phyloP scores from a whole-genome alignment of 768 basidiomycete genomes.

The Collybiopsis luxurians region DNA sequence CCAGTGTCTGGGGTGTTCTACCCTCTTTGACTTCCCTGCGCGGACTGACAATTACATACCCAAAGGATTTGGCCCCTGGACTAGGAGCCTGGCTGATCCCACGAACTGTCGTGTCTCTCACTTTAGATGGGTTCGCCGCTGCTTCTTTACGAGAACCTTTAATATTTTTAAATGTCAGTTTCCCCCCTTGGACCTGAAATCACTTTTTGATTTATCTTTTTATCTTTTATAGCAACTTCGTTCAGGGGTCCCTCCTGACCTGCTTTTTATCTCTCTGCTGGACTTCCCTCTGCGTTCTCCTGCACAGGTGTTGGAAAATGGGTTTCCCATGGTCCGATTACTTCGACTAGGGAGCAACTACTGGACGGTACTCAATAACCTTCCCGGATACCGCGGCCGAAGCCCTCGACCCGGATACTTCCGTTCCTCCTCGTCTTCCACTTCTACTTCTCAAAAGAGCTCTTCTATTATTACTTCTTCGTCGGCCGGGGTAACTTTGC shows the following conservation, averaged over 20 bases:
- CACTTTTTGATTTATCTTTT: background rate
- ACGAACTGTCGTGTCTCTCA: constrained; percentile 44
- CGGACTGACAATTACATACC: constrained; percentile 61
- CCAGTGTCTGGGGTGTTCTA: constrained; percentile 69
- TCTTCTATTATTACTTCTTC: background rate
- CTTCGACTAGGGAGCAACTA: constrained; percentile 51
- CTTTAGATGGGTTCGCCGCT: constrained; percentile 35
- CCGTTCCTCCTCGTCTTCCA: background rate
- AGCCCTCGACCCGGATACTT: background rate
- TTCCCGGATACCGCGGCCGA: constrained; percentile 5
- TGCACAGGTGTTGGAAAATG: constrained; percentile 47
- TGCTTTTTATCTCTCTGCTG: constrained; percentile 56
- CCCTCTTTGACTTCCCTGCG: constrained; percentile 52
- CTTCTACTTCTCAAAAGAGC: background rate
- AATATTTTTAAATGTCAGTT: constrained; percentile 40
- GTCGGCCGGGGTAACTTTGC: background rate
- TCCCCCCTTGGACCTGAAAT: background rate
- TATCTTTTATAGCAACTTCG: constrained; percentile 50
- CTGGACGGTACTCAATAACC: constrained; percentile 43
- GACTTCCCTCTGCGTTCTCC: constrained; percentile 40
- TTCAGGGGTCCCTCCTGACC: constrained; percentile 47
- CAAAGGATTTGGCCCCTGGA: constrained; percentile 58
- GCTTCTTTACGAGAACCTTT: constrained; percentile 37
- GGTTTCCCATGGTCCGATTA: constrained; percentile 61
- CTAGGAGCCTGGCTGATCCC: constrained; percentile 71